Conservation (phyloP, 371 early-diverging fungal species). For the Nematocida homosporus region DNA sequence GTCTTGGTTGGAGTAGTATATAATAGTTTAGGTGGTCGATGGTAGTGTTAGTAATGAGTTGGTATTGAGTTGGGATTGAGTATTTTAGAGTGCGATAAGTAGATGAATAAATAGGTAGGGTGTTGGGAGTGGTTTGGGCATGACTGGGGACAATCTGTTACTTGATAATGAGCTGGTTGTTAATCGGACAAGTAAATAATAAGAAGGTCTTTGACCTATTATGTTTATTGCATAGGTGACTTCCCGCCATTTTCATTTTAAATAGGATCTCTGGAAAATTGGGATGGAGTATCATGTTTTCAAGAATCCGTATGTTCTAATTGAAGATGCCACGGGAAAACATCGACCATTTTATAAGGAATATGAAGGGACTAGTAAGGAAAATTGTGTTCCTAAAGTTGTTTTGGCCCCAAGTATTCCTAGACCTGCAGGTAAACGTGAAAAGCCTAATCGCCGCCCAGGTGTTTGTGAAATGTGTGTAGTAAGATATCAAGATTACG, state of each 20-base stretch:
- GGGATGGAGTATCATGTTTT: conserved; percentile 62
- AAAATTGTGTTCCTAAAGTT: conserved; percentile 41
- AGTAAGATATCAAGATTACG: conserved; percentile 61
- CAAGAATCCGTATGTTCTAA: conserved; percentile 65
- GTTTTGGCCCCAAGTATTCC: conserved; percentile 44
- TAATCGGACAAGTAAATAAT: no score
- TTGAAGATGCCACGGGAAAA: conserved; percentile 64
- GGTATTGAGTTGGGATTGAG: no score
- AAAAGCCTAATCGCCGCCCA: conserved; percentile 27
- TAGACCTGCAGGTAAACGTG: conserved; percentile 44
- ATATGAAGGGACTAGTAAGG: conserved; percentile 56
- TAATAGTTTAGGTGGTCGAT: no score
- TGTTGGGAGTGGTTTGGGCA: no score
- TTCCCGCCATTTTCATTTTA: conserved; percentile 52
- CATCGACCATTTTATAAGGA: conserved; percentile 65
- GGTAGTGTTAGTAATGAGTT: no score
- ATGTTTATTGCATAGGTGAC: no score
- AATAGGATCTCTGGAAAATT: conserved; percentile 9
- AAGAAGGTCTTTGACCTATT: background rate
- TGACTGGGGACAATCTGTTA: no score
- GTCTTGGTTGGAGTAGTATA: no score
- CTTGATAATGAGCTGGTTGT: no score
- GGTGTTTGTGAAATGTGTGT: conserved; percentile 68
- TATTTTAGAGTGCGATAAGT: no score
- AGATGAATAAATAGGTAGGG: no score